Conservation (phyloP, 352 stramenopile species). For the Peronospora farinosa region DNA sequence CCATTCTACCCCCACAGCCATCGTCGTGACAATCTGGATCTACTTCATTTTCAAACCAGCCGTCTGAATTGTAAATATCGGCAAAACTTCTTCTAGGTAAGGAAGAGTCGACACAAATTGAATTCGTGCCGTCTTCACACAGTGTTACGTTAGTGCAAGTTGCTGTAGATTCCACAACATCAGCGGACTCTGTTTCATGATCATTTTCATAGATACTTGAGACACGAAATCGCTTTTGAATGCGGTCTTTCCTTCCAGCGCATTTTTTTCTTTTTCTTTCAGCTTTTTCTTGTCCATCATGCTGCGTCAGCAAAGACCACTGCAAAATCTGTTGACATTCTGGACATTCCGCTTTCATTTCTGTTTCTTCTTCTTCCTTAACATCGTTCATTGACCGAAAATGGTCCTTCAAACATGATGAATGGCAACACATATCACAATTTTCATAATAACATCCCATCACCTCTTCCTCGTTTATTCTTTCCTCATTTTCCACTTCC, state of each 20-base stretch:
- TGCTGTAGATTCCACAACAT: neutral
- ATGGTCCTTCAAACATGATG: constrained; percentile 45
- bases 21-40: constrained; percentile 1
- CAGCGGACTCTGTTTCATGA: neutral
- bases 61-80: constrained; percentile 19
- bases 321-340: constrained; percentile 34
- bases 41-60: constrained; percentile 33
- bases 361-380: constrained; percentile 3
- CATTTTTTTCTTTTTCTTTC: constrained; percentile 8
- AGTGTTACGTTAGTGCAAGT: neutral
- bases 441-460: constrained; percentile 38
- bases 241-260: neutral
- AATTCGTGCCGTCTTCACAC: neutral
- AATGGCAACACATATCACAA: constrained; percentile 43
- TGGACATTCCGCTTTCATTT: constrained; percentile 36
- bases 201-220: neutral
- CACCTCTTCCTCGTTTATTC: constrained; percentile 3
- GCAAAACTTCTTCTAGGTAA: constrained; percentile 1
- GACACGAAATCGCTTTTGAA: constrained; percentile 6
- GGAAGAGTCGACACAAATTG: constrained; percentile 2
- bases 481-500: neutral
- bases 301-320: constrained; percentile 37
- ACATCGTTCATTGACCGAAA: constrained; percentile 32
- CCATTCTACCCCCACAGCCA: neutral
- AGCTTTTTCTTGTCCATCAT: constrained; percentile 3